Evolutionary conservation across 129 eudicot genomes (phyloP), one percentile per base, ranked within the genome.

Genomic region (Lonicera japonica): DNA sequence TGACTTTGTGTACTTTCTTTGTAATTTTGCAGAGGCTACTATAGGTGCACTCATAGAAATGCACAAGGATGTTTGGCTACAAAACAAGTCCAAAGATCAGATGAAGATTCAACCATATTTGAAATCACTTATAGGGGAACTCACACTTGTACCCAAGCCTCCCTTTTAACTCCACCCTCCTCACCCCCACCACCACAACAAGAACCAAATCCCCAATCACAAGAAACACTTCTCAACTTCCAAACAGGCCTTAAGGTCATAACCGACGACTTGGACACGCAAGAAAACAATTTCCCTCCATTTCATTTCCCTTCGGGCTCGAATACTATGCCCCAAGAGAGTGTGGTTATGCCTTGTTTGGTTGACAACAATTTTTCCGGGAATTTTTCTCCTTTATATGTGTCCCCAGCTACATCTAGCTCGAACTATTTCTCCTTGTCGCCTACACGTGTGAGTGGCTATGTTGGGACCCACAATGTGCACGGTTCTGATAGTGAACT

Each of bases 1-100:
- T n/a, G n/a, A n/a, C n/a, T n/a, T n/a, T n/a, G n/a, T n/a, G n/a
- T n/a, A n/a, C n/a, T n/a, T n/a, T n/a, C n/a, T n/a, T n/a, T n/a
- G n/a, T n/a, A n/a, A n/a, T n/a, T 29, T 29, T 72, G 82, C 76
- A 89, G 97, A 60, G 95, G 91, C 24, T 89, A 89, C 51, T 86
- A 86, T 63, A 86, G 95, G 63, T 89, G 97, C 63, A 73, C 86
- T 0, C 64, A 66, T 54, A 50, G 81, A 59, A 67, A 67, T n/a
- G 41, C n/a, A 53, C 80, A 86, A 14, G 88, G 88, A 5, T 89
- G 91, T 76, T 65, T 73, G 74, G 97, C 95, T 11, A 75, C 84
- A 21, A 89, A 86, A 43, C 86, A 89, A 69, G 86, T 89, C 38
- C 95, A 89, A 69, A 83, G 76, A 79, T 59, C 67, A 36, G 88